phyloP scores from a whole-genome alignment of 495 filamentous ascomycete genomes.

The Cryomyces antarcticus region DNA sequence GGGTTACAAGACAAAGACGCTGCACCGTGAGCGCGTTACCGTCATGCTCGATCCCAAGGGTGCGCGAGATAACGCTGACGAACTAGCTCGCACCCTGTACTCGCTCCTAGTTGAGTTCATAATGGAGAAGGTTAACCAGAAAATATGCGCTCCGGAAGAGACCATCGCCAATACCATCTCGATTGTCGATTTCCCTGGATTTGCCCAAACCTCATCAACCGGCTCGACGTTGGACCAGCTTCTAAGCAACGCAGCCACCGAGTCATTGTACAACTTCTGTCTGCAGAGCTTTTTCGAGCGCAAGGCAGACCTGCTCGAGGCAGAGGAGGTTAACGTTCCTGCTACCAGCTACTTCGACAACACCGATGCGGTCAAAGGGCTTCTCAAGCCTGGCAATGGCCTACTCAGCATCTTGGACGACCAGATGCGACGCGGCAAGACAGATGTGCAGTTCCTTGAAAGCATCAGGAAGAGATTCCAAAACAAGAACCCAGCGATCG shows the following conservation, averaged over 20 bases:
- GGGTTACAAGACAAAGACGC: slow-evolving; percentile 87
- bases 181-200: slow-evolving; percentile 91
- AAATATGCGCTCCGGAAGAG: slow-evolving; percentile 71
- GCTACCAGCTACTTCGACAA: slow-evolving; percentile 96
- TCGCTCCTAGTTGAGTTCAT: slow-evolving; percentile 88
- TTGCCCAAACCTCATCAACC: slow-evolving; percentile 63
- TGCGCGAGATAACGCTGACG: slow-evolving; percentile 78
- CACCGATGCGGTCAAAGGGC: slow-evolving; percentile 71
- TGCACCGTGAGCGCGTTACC: slow-evolving; percentile 84
- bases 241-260: slow-evolving; percentile 80
- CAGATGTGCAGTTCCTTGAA: slow-evolving; percentile 75
- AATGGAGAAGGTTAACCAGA: slow-evolving; percentile 81
- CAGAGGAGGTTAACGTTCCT: slow-evolving; percentile 73
- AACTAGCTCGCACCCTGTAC: slow-evolving; percentile 81
- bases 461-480: slow-evolving; percentile 83
- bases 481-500: slow-evolving; percentile 77
- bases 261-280: slow-evolving; percentile 79
- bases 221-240: slow-evolving; percentile 79
- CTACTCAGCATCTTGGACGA: slow-evolving; percentile 87
- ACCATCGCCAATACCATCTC: slow-evolving; percentile 81
- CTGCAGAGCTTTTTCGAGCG: slow-evolving; percentile 90
- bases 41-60: slow-evolving; percentile 90
- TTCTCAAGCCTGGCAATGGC: slow-evolving; percentile 83
- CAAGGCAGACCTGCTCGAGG: slow-evolving; percentile 76
- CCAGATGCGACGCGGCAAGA: slow-evolving; percentile 72